A percentile compares a stretch with the other conserved stretches of the same genome.
These are phyloP conservation scores for Corymbia citriodora DNA, from an alignment of 441 rosid genomes.

Conservation along the genomic window DNA sequence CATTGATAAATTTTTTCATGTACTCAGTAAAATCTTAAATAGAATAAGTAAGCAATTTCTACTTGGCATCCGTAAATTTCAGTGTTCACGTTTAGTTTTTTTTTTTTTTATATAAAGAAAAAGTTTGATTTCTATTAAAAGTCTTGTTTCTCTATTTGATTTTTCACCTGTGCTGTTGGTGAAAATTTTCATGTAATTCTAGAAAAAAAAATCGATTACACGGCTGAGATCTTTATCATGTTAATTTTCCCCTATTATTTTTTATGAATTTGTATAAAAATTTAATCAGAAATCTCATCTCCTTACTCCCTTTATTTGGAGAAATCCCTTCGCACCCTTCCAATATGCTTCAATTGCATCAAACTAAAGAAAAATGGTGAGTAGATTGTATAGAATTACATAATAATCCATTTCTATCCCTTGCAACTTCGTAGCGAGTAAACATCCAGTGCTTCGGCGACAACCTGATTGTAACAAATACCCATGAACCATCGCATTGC, in stretches of 20 bases:
- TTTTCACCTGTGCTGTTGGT: no score
- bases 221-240: neutral
- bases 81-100: no score
- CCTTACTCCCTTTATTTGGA: slow-evolving; percentile 68
- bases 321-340: slow-evolving; percentile 16
- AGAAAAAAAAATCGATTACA: no score
- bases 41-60: no score
- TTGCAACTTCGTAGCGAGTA: slow-evolving; percentile 29
- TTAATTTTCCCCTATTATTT: neutral
- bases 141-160: no score
- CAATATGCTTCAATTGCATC: slow-evolving; percentile 35
- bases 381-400: slow-evolving; percentile 42
- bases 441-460: slow-evolving; percentile 32
- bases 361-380: slow-evolving; percentile 44
- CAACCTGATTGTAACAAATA: slow-evolving; percentile 50
- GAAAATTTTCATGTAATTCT: no score
- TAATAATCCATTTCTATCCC: slow-evolving; percentile 55
- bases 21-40: no score
- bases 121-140: no score
- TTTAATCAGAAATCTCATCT: neutral
- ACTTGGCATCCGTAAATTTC: no score
- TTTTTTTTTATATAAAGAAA: no score
- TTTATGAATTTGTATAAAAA: neutral
- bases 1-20: no score
- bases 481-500: slow-evolving; percentile 80